phyloP scores from a whole-genome alignment of 148 eudicot species.

The Rhododendron kiyosumense region DNA sequence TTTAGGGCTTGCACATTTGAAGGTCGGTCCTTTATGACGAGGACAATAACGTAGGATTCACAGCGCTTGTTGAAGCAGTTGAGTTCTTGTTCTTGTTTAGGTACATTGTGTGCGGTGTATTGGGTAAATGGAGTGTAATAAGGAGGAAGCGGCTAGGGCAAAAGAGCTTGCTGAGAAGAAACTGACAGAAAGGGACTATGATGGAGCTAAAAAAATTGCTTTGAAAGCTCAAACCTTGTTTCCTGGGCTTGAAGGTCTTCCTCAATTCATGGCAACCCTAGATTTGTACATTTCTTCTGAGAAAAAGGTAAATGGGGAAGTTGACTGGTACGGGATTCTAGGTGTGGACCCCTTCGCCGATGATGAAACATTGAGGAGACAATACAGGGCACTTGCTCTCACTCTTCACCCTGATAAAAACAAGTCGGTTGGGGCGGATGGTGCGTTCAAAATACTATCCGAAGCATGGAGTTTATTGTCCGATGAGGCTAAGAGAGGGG shows the following conservation, averaged over 20 bases:
- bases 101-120: neutral
- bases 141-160: conserved; percentile 37
- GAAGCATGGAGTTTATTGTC: conserved; percentile 64
- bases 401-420: conserved; percentile 70
- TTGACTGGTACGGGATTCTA: conserved; percentile 58
- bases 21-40: neutral
- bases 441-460: conserved; percentile 58
- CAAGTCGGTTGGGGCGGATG: conserved; percentile 70
- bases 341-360: conserved; percentile 54
- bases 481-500: conserved; percentile 41
- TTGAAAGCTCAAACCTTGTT: conserved; percentile 39
- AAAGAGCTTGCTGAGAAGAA: conserved; percentile 36
- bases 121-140: conserved; percentile 39
- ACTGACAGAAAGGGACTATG: conserved; percentile 23
- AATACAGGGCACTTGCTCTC: conserved; percentile 55
- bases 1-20: neutral
- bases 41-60: neutral
- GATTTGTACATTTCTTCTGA: conserved; percentile 50
- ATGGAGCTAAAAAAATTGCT: conserved; percentile 41
- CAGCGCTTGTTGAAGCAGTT: neutral
- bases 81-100: neutral
- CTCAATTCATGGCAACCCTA: conserved; percentile 38
- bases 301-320: conserved; percentile 45
- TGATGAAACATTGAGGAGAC: conserved; percentile 43
- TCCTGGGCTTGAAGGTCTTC: conserved; percentile 60